A percentile compares a stretch with the other conserved stretches of the same genome.
Conservation (phyloP, 768 basidiomycete species). For the Naematelia encephala region DNA sequence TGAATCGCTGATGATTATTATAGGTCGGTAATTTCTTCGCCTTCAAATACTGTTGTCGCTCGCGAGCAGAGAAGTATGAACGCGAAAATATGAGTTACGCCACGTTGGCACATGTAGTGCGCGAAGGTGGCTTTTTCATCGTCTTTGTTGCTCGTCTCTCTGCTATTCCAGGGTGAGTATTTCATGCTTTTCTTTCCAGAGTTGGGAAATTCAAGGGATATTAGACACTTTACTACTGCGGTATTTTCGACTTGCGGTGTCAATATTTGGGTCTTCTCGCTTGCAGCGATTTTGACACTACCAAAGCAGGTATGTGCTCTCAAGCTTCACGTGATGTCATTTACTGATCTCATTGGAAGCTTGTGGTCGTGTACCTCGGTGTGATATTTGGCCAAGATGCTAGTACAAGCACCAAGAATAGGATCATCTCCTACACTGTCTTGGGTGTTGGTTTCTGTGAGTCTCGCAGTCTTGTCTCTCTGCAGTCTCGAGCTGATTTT, state of each 20-base stretch:
- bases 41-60: constrained; percentile 42
- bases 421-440: constrained; percentile 67
- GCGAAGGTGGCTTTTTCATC: constrained; percentile 52
- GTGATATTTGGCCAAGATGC: constrained; percentile 52
- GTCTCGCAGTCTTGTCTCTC: constrained; percentile 5
- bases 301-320: constrained; percentile 46
- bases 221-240: constrained; percentile 33
- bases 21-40: constrained; percentile 48
- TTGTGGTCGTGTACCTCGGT: constrained; percentile 86
- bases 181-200: not conserved
- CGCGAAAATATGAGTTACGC: constrained; percentile 48
- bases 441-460: constrained; percentile 60
- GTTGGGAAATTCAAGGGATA: no score
- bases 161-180: constrained; percentile 50
- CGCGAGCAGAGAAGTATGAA: constrained; percentile 45
- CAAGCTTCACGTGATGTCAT: not conserved
- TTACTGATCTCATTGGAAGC: constrained; percentile 51
- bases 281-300: constrained; percentile 38
- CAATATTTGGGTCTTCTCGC: constrained; percentile 42
- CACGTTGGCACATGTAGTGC: constrained; percentile 48
- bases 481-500: constrained; percentile 4
- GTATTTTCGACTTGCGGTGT: constrained; percentile 50
- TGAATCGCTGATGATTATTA: not conserved
- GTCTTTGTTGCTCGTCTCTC: constrained; percentile 47
- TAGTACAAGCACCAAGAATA: constrained; percentile 55